A percentile compares a stretch with the other conserved stretches of the same genome.
phyloP scores from a whole-genome alignment of 2,329 filamentous ascomycete species.

The Sphaerulina vaccinii region DNA sequence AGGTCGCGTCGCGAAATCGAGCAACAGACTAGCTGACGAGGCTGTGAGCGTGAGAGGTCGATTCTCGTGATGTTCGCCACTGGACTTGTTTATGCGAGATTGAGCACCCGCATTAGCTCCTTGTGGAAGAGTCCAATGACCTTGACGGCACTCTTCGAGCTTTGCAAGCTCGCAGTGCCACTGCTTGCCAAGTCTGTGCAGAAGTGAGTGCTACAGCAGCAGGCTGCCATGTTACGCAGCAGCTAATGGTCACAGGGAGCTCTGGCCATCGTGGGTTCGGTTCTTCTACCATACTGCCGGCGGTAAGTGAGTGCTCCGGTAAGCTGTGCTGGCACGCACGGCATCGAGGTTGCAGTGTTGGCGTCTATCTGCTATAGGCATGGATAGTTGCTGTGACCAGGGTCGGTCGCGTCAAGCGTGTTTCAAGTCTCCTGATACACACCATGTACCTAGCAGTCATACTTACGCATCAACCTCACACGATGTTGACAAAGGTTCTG shows the following conservation, averaged over 20 bases:
- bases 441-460: slow-evolving; percentile 17
- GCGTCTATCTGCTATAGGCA: slow-evolving; percentile 15
- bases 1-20: neutral
- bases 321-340: slow-evolving; percentile 19
- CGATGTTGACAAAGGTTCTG: slow-evolving; percentile 12
- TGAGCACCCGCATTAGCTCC: slow-evolving; percentile 1
- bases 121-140: neutral
- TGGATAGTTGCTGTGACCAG: slow-evolving; percentile 15
- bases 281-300: slow-evolving; percentile 1
- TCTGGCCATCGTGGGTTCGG: neutral
- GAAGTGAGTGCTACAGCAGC: slow-evolving; percentile 9
- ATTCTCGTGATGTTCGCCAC: neutral
- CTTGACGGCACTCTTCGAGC: neutral
- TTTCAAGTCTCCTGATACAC: slow-evolving; percentile 24
- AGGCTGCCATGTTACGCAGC: slow-evolving; percentile 4
- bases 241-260: slow-evolving; percentile 1
- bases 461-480: neutral
- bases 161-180: neutral
- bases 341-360: slow-evolving; percentile 20
- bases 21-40: slow-evolving; percentile 1
- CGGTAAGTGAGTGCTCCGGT: slow-evolving; percentile 3
- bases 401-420: slow-evolving; percentile 16
- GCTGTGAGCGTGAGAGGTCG: neutral
- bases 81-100: slow-evolving; percentile 1
- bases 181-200: slow-evolving; percentile 8